A percentile compares a stretch with the other conserved stretches of the same genome.
Evolutionary conservation across 208 protist genomes (phyloP).

Genomic region (Trypanosoma cruzi): DNA sequence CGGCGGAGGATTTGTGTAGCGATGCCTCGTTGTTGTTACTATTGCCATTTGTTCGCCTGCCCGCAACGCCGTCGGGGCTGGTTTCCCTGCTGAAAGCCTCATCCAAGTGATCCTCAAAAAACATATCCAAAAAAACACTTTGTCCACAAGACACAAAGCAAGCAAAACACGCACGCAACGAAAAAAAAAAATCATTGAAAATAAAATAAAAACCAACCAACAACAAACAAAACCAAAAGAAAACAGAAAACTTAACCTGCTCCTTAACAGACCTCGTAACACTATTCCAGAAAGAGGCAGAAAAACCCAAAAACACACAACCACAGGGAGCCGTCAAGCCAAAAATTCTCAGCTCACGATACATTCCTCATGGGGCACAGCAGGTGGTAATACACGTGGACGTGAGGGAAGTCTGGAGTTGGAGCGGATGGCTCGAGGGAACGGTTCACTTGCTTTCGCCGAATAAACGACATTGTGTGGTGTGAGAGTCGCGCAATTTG

Average conservation of each 20-base stretch:
- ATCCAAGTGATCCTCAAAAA: constrained; percentile 72
- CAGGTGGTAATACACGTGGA: constrained; percentile 12
- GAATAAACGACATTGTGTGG: not conserved
- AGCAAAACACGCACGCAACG: not conserved
- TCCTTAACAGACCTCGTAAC: not conserved
- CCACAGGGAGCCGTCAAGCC: not conserved
- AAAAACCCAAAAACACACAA: constrained; percentile 1
- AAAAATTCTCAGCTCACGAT: constrained; percentile 1
- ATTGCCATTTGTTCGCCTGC: not conserved
- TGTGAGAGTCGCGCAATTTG: not conserved
- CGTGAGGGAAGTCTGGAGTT: constrained; percentile 3
- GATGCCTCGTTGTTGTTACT: constrained; percentile 11
- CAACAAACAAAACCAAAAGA: not conserved
- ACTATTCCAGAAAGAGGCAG: not conserved
- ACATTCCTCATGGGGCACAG: constrained; percentile 14
- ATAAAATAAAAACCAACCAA: no score
- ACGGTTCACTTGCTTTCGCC: not conserved
- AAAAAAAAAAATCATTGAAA: not conserved
- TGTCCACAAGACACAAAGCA: not conserved
- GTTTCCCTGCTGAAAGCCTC: constrained; percentile 42
- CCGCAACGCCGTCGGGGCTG: constrained; percentile 9
- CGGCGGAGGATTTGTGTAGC: constrained; percentile 25
- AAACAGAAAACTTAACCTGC: not conserved
- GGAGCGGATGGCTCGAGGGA: not conserved
- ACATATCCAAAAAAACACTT: constrained; percentile 36